These are phyloP conservation scores for Alopecurus myosuroides DNA, from an alignment of 176 grass and related monocot species.

Conservation along the genomic window DNA sequence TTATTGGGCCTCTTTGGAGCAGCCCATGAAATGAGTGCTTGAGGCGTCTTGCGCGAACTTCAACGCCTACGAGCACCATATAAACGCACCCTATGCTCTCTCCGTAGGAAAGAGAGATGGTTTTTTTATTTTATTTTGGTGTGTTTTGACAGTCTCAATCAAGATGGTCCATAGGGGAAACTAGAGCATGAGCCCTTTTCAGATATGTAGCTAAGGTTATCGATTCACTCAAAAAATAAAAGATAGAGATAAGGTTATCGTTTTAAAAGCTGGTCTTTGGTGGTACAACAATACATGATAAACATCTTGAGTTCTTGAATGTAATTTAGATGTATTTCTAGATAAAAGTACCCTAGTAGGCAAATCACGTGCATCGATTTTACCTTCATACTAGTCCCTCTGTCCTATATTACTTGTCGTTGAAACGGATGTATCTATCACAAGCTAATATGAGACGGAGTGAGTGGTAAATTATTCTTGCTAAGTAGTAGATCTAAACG, in stretches of 20 bases:
- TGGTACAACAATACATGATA: not conserved
- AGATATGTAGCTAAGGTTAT: no score
- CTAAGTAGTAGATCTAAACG: not conserved
- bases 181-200: conserved; percentile 3
- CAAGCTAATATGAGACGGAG: no score
- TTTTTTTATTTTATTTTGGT: not conserved
- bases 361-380: not conserved
- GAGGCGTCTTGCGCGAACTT: no score
- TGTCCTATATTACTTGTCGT: no score
- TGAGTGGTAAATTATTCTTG: no score
- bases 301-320: not conserved
- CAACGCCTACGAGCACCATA: no score
- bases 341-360: not conserved
- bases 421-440: no score
- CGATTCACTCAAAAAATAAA: no score
- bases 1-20: no score
- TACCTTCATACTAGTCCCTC: no score
- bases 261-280: not conserved
- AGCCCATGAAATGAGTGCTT: no score
- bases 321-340: not conserved
- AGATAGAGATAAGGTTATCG: not conserved
- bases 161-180: not conserved
- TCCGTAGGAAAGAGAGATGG: not conserved
- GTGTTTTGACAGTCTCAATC: not conserved
- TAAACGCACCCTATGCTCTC: no score